Percentiles rank a stretch among this genome's conserved stretches.
Conservation (phyloP, 768 basidiomycete species). For the Thelephora ganbajun region DNA sequence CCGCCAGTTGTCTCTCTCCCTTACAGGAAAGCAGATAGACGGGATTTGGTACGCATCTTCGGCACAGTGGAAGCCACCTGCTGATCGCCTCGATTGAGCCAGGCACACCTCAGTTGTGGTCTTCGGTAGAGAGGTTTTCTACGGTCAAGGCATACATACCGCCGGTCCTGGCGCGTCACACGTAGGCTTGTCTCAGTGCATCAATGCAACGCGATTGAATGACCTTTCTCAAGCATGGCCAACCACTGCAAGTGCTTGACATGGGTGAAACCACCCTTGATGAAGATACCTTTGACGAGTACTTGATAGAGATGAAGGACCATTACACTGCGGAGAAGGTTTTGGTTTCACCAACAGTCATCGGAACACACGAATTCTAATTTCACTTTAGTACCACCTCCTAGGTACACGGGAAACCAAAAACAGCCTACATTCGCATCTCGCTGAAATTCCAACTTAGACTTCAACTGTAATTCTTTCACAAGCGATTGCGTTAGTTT, state of each 20-base stretch:
- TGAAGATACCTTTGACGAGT: slow-evolving; percentile 76
- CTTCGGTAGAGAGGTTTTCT: slow-evolving; percentile 78
- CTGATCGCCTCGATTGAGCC: slow-evolving; percentile 8
- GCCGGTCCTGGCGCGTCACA: slow-evolving; percentile 71
- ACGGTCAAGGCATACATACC: slow-evolving; percentile 72
- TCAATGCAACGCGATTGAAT: background rate
- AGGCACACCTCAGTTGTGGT: slow-evolving; percentile 93
- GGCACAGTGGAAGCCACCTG: background rate
- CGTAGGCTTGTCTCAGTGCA: slow-evolving; percentile 28
- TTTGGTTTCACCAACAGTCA: slow-evolving; percentile 11
- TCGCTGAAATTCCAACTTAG: slow-evolving; percentile 19
- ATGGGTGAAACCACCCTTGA: slow-evolving; percentile 76
- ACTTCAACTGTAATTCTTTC: slow-evolving; percentile 94
- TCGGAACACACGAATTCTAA: too few species aligned
- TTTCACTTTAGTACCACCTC: slow-evolving; percentile 56
- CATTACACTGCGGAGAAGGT: slow-evolving; percentile 89
- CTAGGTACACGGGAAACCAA: slow-evolving; percentile 33
- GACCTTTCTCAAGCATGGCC: slow-evolving; percentile 43
- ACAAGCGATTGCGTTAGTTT: slow-evolving; percentile 83
- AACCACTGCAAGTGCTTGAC: slow-evolving; percentile 53
- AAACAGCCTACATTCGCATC: background rate
- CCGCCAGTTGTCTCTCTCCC: slow-evolving; percentile 56
- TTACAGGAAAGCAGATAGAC: slow-evolving; percentile 83
- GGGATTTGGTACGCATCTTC: slow-evolving; percentile 64
- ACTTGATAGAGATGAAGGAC: slow-evolving; percentile 55